phyloP scores from a whole-genome alignment of 1,284 basidiomycete genomes.

The Rhodotorula glutinis region DNA sequence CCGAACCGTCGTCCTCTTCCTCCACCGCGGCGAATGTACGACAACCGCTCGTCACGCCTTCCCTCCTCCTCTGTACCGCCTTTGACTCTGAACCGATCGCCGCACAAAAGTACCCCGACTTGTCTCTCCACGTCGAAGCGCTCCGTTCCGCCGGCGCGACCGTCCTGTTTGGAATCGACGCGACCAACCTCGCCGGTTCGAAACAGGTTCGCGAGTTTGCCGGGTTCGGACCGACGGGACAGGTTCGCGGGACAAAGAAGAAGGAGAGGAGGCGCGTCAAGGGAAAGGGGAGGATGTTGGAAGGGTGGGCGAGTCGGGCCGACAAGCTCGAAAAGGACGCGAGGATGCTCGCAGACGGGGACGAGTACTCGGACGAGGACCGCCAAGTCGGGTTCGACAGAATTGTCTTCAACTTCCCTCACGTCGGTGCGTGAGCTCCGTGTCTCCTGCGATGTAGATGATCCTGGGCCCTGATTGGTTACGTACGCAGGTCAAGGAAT shows the following conservation, averaged over 20 bases:
- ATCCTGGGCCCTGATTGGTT: not conserved
- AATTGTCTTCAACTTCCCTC: slow-evolving; percentile 94
- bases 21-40: too few relatives aligned
- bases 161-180: slow-evolving; percentile 82
- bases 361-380: not conserved
- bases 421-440: slow-evolving; percentile 65
- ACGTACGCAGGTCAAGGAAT: slow-evolving; percentile 77
- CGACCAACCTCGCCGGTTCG: slow-evolving; percentile 68
- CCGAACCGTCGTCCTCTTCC: too few relatives aligned
- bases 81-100: slow-evolving; percentile 78
- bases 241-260: too few relatives aligned
- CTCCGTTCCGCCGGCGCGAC: slow-evolving; percentile 63
- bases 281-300: slow-evolving; percentile 16
- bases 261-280: not conserved
- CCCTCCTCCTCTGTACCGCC: slow-evolving; percentile 76
- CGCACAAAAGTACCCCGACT: slow-evolving; percentile 80
- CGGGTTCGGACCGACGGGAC: too few relatives aligned
- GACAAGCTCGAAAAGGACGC: not conserved
- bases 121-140: slow-evolving; percentile 49
- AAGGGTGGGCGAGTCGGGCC: not conserved
- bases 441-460: not conserved
- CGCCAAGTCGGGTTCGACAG: slow-evolving; percentile 62
- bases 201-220: slow-evolving; percentile 53
- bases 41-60: slow-evolving; percentile 55
- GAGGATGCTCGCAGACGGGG: not conserved